These are phyloP conservation scores for Yarrowia osloensis DNA, from an alignment of 805 yeast species.

Conservation along the genomic window DNA sequence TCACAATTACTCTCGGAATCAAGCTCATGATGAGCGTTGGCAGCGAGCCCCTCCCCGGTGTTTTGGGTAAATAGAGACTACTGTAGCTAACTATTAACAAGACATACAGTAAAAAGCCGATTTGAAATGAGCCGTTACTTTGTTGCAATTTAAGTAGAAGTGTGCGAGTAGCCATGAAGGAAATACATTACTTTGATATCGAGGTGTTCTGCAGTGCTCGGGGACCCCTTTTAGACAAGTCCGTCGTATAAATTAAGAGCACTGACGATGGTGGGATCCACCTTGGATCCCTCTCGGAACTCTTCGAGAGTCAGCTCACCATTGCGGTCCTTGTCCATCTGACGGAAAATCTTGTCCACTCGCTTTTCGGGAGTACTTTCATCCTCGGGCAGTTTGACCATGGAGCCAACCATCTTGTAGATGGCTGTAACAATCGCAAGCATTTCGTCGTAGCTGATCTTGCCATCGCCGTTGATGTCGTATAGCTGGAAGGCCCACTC, in stretches of 20 bases:
- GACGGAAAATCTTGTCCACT: slow-evolving; percentile 73
- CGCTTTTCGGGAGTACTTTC: slow-evolving; percentile 90
- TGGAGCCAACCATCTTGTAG: slow-evolving; percentile 92
- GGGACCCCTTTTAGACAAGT: slow-evolving; percentile 52
- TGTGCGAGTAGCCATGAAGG: not conserved
- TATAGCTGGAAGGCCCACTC: slow-evolving; percentile 88
- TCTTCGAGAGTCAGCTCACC: slow-evolving; percentile 78
- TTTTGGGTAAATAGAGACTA: slow-evolving; percentile 46
- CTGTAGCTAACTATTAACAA: no score
- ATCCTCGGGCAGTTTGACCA: slow-evolving; percentile 85
- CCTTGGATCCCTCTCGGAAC: slow-evolving; percentile 75
- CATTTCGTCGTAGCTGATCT: slow-evolving; percentile 75
- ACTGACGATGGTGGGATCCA: slow-evolving; percentile 72
- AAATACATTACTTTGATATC: not conserved
- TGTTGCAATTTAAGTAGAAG: no score
- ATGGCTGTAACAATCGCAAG: slow-evolving; percentile 76
- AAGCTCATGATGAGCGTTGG: slow-evolving; percentile 58
- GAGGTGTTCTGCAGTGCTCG: not conserved
- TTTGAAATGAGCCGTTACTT: no score
- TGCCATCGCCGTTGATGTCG: slow-evolving; percentile 79
- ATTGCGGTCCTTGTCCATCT: slow-evolving; percentile 70
- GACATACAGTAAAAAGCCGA: no score
- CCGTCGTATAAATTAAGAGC: slow-evolving; percentile 83
- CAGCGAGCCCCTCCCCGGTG: slow-evolving; percentile 65
- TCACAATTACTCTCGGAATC: slow-evolving; percentile 53